Evolutionary conservation across 176 grass and related monocot species (phyloP), one percentile per base, ranked within the genome.

Genomic region (Tillandsia leiboldiana): DNA sequence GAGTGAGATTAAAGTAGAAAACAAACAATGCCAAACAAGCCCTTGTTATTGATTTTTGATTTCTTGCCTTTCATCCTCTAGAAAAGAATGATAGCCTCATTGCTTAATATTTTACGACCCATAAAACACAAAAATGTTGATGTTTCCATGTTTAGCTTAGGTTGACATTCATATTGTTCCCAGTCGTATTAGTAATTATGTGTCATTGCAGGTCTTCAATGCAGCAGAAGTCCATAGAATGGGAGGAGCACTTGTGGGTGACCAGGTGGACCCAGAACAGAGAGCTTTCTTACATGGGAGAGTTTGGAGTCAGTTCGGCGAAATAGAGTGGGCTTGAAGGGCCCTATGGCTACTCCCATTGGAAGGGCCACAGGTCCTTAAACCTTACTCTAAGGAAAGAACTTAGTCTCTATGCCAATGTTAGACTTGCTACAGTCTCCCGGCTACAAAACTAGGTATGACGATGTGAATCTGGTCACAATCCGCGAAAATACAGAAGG

Each of bases 401-500:
- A 51, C 76, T 97, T 20, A 89, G 94, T 72, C 86, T 97, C 20
- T 97, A 87, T 50, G 89, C 94, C 22, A 97, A 97, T 78, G 94
- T 97, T 54, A 89, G 94, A 75, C 94, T 70, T 97, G 89, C 80
- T 86, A 93, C 66, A 97, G 89, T 56, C 90, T 97, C 81, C 78
- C 23, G 86, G 94, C 51, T 97, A 97, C 66, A 93, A 97, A 79
- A 97, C 94, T 70, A 77, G 94, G 64, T 97, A 97, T 50, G 94
- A 92, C 79, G 74, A 83, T 83, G 94, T 97, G 56, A 85, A 97
- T 79, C 94, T 97, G 64, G 94, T 92, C 53, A 97, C 89, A 51
- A 97, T 97, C 78, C 87, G 94, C 66, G 94, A 97, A 76, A 97
- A 97, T 73, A 97, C 94, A 1, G 94, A 97, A 81, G 89, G 94